Base-by-base conservation (phyloP, 2,329 filamentous ascomycete genomes). In the Chaetomiaceae sp. region DNA sequence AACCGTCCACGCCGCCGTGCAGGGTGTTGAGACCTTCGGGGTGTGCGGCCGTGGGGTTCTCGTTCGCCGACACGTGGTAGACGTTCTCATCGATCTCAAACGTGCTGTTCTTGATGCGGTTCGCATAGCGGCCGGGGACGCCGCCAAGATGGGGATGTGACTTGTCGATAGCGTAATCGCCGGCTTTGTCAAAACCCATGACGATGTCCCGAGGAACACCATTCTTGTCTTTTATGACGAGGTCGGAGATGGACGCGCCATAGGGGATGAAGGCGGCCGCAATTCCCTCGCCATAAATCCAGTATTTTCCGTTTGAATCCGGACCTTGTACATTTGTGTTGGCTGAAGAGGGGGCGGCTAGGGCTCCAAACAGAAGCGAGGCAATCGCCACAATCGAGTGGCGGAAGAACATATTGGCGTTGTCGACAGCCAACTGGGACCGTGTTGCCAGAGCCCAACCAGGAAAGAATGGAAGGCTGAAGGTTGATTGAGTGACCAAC, bases 91-190 rank as follows among this genome's bases (percentile, higher is more conserved):
- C 85, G 53, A 89, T 81, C 54, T 73, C 76, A 64, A 89, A 89
- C 5, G 79, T 85, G 68, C 81, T 84, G 74, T 90, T 90, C 75
- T 82, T 83, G 74, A 90, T 90, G 59, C 87, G 84, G 69, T 91
- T 91, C 54, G 87, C 87, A 66, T 91, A 91, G 51, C 87, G 83
- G 42, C 86, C 87, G 0, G 86, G 86, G 0, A 91, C 82, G 62
- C 82, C 75, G 54, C 86, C 87, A 59, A 87, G 84, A 73, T 90
- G 86, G 46, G 80, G 82, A 67, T 90, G 87, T 56, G 78, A 73
- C 54, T 70, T 70, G 68, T 89, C 85, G 44, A 81, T 67, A 54
- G 68, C 70, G 70, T 90, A 91, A 70, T 86, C 82, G 48, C 73
- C 81, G 41, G 87, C 86, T 65, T 90, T 90, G 71, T 91, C 87